phyloP scores from a whole-genome alignment of 2,329 filamentous ascomycete species.

The Phoma sp. region DNA sequence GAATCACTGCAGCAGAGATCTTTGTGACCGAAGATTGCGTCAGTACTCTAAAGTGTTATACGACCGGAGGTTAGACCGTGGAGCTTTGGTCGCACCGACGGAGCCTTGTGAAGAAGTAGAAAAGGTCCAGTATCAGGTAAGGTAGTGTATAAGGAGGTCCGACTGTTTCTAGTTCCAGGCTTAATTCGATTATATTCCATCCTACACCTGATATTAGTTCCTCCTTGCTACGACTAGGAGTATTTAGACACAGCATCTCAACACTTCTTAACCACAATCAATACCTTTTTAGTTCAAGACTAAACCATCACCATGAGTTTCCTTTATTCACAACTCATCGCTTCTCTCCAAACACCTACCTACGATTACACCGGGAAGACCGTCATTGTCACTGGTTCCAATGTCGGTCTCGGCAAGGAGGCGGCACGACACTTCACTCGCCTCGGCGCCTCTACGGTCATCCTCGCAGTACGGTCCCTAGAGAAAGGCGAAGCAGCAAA shows the following conservation, averaged over 20 bases:
- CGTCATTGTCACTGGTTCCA: constrained; percentile 52
- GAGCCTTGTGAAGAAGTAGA: background rate
- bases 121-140: background rate
- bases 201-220: no score
- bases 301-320: constrained; percentile 1
- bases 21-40: constrained; percentile 4
- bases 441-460: constrained; percentile 30
- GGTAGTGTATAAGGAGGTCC: background rate
- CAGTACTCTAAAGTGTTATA: background rate
- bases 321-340: constrained; percentile 35
- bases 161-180: background rate
- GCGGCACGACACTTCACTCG: constrained; percentile 38
- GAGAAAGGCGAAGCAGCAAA: constrained; percentile 41
- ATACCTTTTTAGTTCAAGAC: background rate
- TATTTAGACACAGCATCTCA: no score
- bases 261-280: background rate
- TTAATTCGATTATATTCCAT: background rate
- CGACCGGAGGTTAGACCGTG: constrained; percentile 13
- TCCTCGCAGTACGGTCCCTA: constrained; percentile 42
- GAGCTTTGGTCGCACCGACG: background rate
- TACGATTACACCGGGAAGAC: constrained; percentile 40
- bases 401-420: constrained; percentile 44
- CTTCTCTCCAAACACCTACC: constrained; percentile 33
- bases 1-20: constrained; percentile 6
- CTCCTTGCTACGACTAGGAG: no score